These are phyloP conservation scores for Jaapia argillacea DNA, from an alignment of 768 basidiomycete species.

Conservation along the genomic window DNA sequence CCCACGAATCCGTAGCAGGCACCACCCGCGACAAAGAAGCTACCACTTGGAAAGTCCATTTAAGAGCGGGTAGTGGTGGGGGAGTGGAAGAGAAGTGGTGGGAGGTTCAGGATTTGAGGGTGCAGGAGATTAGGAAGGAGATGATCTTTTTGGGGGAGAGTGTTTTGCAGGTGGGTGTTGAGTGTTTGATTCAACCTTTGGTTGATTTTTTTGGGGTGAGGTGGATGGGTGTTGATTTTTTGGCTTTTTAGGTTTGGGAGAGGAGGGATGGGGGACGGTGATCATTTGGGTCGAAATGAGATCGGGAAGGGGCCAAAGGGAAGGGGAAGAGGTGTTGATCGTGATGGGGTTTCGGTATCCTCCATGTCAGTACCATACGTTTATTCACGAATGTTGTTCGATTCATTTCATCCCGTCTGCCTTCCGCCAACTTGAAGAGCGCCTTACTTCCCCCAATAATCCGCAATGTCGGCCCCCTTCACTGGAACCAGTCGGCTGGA, in stretches of 20 bases:
- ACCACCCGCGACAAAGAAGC: slow-evolving; percentile 89
- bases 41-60: slow-evolving; percentile 88
- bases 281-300: not conserved
- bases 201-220: no score
- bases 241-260: slow-evolving; percentile 7
- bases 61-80: slow-evolving; percentile 64
- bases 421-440: no score
- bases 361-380: no score
- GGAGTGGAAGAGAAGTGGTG: slow-evolving; percentile 91
- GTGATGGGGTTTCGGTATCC: slow-evolving; percentile 1
- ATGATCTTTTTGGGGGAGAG: slow-evolving; percentile 98
- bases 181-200: no score
- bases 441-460: no score
- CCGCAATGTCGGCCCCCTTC: no score
- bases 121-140: slow-evolving; percentile 92
- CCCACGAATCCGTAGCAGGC: slow-evolving; percentile 91
- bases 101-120: slow-evolving; percentile 92
- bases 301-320: not conserved
- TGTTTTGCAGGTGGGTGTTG: slow-evolving; percentile 81
- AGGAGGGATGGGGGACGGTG: slow-evolving; percentile 14
- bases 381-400: no score
- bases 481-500: no score
- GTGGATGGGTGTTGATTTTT: slow-evolving; percentile 1
- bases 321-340: slow-evolving; percentile 23
- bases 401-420: no score